Percentiles rank a stretch among this genome's conserved stretches.
These are phyloP conservation scores for Citrus reticulata DNA, from an alignment of 345 rosid genomes.

Conservation along the genomic window DNA sequence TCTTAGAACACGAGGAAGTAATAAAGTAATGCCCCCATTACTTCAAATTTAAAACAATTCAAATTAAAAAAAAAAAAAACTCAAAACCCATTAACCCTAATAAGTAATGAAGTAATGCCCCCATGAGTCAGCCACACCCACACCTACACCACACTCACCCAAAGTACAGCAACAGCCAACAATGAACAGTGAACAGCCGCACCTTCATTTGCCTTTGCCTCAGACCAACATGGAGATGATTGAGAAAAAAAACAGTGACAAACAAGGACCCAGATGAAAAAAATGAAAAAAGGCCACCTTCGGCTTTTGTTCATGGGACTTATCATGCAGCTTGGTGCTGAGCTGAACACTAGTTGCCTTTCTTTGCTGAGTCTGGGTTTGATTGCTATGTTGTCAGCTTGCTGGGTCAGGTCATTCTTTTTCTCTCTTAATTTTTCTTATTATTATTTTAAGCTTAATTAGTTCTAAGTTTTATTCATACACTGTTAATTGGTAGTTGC, in stretches of 20 bases:
- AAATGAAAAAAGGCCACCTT: constrained; percentile 37
- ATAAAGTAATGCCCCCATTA: too few species aligned
- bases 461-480: not conserved
- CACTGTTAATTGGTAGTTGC: not conserved
- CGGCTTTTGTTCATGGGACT: constrained; percentile 85
- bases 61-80: too few species aligned
- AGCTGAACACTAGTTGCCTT: constrained; percentile 88
- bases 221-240: too few species aligned
- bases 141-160: too few species aligned
- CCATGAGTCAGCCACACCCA: too few species aligned
- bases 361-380: constrained; percentile 68
- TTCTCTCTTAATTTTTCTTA: not conserved
- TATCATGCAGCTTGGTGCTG: constrained; percentile 97
- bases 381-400: constrained; percentile 81
- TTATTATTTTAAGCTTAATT: not conserved
- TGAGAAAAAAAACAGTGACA: constrained; percentile 29
- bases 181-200: too few species aligned
- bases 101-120: too few species aligned
- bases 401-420: constrained; percentile 59
- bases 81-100: too few species aligned
- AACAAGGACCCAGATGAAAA: constrained; percentile 4
- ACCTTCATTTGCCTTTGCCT: too few species aligned
- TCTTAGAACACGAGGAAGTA: too few species aligned
- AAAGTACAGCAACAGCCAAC: too few species aligned
- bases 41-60: too few species aligned